A percentile compares a stretch with the other conserved stretches of the same genome.
Conservation (phyloP, 2,329 filamentous ascomycete species). For the Cercospora nicotianae region DNA sequence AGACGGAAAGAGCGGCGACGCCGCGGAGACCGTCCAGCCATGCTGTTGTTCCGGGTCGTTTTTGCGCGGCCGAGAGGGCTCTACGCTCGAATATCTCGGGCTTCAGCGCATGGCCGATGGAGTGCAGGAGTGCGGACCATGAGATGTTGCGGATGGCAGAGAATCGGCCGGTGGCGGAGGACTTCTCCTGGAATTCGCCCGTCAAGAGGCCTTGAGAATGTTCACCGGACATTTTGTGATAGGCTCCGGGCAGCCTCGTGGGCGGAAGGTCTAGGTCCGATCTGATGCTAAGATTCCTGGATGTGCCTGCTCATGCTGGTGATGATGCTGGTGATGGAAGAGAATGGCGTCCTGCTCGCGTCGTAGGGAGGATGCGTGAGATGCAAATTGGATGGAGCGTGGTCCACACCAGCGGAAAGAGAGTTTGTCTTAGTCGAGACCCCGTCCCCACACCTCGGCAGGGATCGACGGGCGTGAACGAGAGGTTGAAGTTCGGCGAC, state of each 20-base stretch:
- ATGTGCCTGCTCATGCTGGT: constrained; percentile 6
- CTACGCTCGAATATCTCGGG: constrained; percentile 22
- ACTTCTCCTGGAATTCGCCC: constrained; percentile 14
- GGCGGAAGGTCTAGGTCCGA: neutral
- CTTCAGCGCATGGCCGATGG: constrained; percentile 11
- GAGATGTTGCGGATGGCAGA: constrained; percentile 8
- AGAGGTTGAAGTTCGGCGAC: constrained; percentile 4
- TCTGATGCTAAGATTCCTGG: neutral
- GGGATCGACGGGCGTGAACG: neutral
- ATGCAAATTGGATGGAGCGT: constrained; percentile 4
- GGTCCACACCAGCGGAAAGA: neutral
- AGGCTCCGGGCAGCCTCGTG: neutral
- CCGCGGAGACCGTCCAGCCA: constrained; percentile 66
- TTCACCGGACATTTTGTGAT: constrained; percentile 9
- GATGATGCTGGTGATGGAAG: neutral
- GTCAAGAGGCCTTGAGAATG: constrained; percentile 11
- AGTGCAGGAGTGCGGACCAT: neutral
- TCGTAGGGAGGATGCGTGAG: neutral
- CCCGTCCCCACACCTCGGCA: constrained; percentile 4
- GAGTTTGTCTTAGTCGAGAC: neutral
- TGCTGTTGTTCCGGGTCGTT: constrained; percentile 46
- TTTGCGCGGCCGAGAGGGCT: constrained; percentile 12
- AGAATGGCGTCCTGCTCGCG: neutral
- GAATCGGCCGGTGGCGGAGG: constrained; percentile 4
- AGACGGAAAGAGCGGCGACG: constrained; percentile 65